These are phyloP conservation scores for Komagataella phaffii DNA, from an alignment of 805 yeast genomes.

Conservation along the genomic window DNA sequence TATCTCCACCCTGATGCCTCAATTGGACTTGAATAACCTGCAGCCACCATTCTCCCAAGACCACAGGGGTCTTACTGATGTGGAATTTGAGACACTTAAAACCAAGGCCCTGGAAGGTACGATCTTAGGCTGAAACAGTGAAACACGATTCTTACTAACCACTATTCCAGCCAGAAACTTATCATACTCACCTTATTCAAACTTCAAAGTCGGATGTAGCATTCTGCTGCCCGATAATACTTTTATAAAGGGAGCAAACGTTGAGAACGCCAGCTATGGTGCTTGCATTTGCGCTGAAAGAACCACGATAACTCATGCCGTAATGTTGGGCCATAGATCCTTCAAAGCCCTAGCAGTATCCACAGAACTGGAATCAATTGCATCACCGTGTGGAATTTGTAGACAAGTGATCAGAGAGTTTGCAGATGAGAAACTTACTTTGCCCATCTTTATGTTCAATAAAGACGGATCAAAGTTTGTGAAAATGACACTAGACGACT, in stretches of 20 bases:
- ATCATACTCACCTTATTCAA: conserved; percentile 62
- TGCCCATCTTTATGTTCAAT: conserved; percentile 61
- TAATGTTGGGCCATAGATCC: conserved; percentile 17
- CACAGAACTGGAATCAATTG: conserved; percentile 42
- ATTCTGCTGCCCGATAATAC: conserved; percentile 38
- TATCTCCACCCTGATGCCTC: not conserved
- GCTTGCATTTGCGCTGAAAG: conserved; percentile 71
- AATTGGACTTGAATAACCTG: conserved; percentile 1
- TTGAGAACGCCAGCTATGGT: conserved; percentile 87
- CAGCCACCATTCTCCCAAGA: conserved; percentile 4
- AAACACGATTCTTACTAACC: not conserved
- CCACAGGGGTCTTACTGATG: conserved; percentile 4
- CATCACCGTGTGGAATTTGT: conserved; percentile 91
- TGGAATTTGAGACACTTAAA: conserved; percentile 6
- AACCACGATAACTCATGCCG: conserved; percentile 46
- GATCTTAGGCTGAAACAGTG: not conserved
- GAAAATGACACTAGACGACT: conserved; percentile 38
- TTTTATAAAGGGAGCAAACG: conserved; percentile 63
- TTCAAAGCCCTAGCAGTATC: conserved; percentile 57
- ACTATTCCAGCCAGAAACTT: conserved; percentile 25
- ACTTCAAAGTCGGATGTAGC: conserved; percentile 77
- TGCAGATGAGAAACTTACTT: conserved; percentile 20
- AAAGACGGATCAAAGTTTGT: conserved; percentile 31
- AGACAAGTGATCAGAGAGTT: conserved; percentile 85
- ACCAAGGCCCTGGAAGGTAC: conserved; percentile 7